Base-by-base conservation (phyloP, 352 stramenopile genomes). In the Pythium biforme region DNA sequence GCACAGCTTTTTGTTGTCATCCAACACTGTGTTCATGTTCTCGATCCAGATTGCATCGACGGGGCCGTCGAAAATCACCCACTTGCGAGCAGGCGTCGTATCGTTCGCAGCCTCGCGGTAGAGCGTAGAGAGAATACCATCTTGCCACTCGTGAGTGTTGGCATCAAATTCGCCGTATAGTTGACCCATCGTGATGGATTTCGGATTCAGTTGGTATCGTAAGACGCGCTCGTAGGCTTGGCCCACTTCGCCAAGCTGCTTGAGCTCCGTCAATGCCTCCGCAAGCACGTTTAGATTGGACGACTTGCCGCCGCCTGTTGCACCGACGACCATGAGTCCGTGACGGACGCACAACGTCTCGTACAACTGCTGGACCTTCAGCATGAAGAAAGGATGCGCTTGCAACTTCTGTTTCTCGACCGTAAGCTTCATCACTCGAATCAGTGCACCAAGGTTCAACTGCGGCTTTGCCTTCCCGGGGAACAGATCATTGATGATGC, bases 1-100 rank as follows among this genome's bases (percentile, higher is more conserved):
- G 58, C 94, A 98, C 7, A 98, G 72, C 66, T 98, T 97, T 69
- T 97, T 98, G 77, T 98, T 98, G 74, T 98, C 94, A 60, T 98
- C 94, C 45, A 98, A 77, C 12, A 98, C 95, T 0, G 95, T 98
- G 64, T 98, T 98, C 94, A 98, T 98, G 73, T 98, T 98, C 72
- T 98, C 95, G 70, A 98, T 98, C 95, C 95, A 98, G 52, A 98
- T 96, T 7, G 95, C 92, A 62, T 98, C 95, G 2, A 98, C 95
- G 4, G 95, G 95, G 0, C 95, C 95, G 52, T 98, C 95, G 47
- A 98, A 98, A 27, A 98, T 87, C 14, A 98, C 82, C 94, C 94
- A 98, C 73, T 98, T 97, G 20, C 92, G 81, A 64, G 96, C 89
- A 0, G 83, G 56, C 15, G 79, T 95, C 15, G 87, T 86, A 46